These are phyloP conservation scores for Microbotryomycetes sp. DNA, from an alignment of 1,284 basidiomycete genomes.

Conservation along the genomic window DNA sequence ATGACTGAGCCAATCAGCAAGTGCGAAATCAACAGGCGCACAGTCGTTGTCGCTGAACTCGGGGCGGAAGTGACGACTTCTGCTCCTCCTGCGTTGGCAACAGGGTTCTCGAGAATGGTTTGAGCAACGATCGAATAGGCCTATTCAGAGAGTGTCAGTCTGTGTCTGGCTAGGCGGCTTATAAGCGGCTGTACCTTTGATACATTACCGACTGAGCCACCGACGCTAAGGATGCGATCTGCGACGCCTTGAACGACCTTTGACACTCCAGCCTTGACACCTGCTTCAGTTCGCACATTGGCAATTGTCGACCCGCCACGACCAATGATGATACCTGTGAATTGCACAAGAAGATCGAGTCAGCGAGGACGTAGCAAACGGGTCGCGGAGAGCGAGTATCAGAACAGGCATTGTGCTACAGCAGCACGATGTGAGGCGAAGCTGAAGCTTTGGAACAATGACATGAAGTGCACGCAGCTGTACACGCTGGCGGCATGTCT, in stretches of 20 bases:
- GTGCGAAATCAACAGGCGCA: conserved; percentile 96
- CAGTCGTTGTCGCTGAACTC: conserved; percentile 92
- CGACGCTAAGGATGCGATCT: conserved; percentile 91
- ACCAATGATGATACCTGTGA: conserved; percentile 79
- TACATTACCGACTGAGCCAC: conserved; percentile 81
- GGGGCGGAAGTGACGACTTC: conserved; percentile 88
- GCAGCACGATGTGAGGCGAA: no score
- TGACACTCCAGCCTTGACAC: conserved; percentile 96
- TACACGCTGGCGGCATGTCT: no score
- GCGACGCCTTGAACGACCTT: conserved; percentile 96
- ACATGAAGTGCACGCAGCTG: no score
- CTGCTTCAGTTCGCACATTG: conserved; percentile 85
- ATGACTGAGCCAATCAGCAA: conserved; percentile 99
- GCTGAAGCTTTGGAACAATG: no score
- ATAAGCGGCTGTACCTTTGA: conserved; percentile 55
- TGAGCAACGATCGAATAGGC: conserved; percentile 92
- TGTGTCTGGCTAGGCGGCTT: neutral
- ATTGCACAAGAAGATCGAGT: no score
- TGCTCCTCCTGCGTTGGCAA: conserved; percentile 23
- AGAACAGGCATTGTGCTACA: no score
- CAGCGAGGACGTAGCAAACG: no score
- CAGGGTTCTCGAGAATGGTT: conserved; percentile 67
- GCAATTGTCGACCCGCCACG: conserved; percentile 96
- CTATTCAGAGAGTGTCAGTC: conserved; percentile 45
- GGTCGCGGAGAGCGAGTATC: no score